These are phyloP conservation scores for Puya raimondii DNA, from an alignment of 176 grass and related monocot genomes.

Conservation along the genomic window DNA sequence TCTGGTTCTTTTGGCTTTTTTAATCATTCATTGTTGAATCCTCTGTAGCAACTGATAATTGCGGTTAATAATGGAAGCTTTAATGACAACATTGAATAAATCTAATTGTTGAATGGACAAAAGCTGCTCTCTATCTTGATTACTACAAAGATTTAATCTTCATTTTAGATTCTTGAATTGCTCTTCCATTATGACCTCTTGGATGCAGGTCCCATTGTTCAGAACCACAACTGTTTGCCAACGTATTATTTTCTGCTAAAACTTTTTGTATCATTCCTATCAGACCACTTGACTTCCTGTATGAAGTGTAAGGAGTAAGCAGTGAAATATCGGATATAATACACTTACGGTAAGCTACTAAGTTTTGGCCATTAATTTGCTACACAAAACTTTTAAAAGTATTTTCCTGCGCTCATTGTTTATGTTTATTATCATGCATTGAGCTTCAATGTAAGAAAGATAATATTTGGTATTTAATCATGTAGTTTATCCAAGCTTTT, in stretches of 20 bases:
- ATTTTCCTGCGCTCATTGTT: background rate
- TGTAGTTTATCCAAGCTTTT: background rate
- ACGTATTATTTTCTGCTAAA: background rate
- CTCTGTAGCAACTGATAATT: no score
- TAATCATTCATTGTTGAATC: no score
- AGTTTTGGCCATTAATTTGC: background rate
- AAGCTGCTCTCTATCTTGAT: no score
- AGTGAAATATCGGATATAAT: background rate
- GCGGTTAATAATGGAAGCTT: no score
- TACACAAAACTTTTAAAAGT: background rate
- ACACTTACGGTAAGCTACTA: background rate
- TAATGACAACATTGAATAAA: no score
- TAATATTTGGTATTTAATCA: background rate
- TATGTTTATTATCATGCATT: background rate
- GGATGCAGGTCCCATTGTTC: no score
- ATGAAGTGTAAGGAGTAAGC: background rate
- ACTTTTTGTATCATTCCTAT: background rate
- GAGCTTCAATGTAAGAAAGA: background rate
- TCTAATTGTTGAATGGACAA: no score
- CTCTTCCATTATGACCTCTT: no score
- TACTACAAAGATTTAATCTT: no score
- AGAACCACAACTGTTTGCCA: background rate
- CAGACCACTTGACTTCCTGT: background rate
- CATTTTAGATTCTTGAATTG: no score
- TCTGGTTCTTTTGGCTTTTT: no score